Evolutionary conservation across 2,329 filamentous ascomycete genomes (phyloP).

Genomic region (Colletotrichum kahawae): DNA sequence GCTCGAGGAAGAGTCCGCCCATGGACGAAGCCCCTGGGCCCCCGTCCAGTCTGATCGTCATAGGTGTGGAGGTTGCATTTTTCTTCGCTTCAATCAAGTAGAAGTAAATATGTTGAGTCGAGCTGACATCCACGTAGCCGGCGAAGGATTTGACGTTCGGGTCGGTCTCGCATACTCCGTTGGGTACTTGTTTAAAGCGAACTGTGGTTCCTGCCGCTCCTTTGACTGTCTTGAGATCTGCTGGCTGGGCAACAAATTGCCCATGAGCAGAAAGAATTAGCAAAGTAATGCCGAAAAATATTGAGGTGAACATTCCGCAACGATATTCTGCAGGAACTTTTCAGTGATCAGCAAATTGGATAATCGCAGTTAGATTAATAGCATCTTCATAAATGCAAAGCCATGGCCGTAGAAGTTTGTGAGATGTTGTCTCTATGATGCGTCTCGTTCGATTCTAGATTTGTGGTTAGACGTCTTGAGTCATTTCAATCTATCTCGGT

Average conservation of each 20-base stretch:
- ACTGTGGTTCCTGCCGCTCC: background rate
- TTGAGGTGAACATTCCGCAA: background rate
- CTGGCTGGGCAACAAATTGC: background rate
- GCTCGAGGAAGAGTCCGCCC: constrained; percentile 4
- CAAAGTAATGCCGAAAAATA: background rate
- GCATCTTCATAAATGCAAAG: background rate
- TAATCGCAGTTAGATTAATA: background rate
- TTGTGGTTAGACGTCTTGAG: background rate
- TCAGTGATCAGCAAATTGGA: background rate
- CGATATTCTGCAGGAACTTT: background rate
- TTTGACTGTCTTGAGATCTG: background rate
- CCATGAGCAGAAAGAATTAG: background rate
- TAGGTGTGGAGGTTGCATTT: background rate
- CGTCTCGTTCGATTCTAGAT: background rate
- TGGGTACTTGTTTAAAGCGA: constrained; percentile 3
- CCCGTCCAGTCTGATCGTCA: constrained; percentile 9
- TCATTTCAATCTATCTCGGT: background rate
- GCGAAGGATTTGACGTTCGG: background rate
- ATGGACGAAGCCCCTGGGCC: constrained; percentile 8
- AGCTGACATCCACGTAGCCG: constrained; percentile 7
- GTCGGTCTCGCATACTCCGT: constrained; percentile 5
- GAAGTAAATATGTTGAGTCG: constrained; percentile 10
- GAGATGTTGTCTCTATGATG: background rate
- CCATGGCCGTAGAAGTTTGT: background rate
- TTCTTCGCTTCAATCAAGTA: background rate